A percentile compares a stretch with the other conserved stretches of the same genome.
Conservation (phyloP, 75 land plant species). For the Larix kaempferi region DNA sequence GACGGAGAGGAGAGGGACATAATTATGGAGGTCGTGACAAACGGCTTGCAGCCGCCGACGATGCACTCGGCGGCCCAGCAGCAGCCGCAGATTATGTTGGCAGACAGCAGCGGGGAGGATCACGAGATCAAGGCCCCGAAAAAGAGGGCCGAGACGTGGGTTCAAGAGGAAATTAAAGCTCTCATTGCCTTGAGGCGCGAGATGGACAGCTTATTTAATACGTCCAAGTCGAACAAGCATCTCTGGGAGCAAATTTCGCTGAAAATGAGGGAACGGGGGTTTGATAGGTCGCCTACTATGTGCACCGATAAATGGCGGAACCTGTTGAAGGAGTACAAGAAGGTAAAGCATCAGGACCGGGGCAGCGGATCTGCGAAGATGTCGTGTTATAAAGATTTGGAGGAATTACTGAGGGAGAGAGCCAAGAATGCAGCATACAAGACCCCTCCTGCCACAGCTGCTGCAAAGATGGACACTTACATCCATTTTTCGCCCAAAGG, state of each 20-base stretch:
- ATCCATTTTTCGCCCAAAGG: conserved; percentile 73
- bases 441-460: conserved; percentile 26
- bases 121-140: conserved; percentile 69
- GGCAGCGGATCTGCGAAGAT: conserved; percentile 67
- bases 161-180: conserved; percentile 85
- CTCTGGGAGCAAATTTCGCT: conserved; percentile 94
- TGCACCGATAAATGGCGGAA: conserved; percentile 99
- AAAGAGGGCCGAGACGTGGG: conserved; percentile 99
- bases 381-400: conserved; percentile 89
- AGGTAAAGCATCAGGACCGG: conserved; percentile 68
- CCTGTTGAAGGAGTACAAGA: conserved; percentile 93
- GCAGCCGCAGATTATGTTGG: conserved; percentile 47
- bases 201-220: conserved; percentile 81
- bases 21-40: conserved; percentile 45
- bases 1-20: conserved; percentile 34
- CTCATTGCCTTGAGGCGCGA: conserved; percentile 73
- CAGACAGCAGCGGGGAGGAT: conserved; percentile 54
- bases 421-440: conserved; percentile 46
- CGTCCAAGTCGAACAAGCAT: conserved; percentile 96
- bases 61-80: conserved; percentile 18
- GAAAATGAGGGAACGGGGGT: conserved; percentile 94
- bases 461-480: conserved; percentile 45
- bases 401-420: conserved; percentile 80
- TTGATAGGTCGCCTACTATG: conserved; percentile 95
- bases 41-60: conserved; percentile 26